Evolutionary conservation across 805 yeast genomes (phyloP).

Genomic region (Teunomyces lycoperdinae): DNA sequence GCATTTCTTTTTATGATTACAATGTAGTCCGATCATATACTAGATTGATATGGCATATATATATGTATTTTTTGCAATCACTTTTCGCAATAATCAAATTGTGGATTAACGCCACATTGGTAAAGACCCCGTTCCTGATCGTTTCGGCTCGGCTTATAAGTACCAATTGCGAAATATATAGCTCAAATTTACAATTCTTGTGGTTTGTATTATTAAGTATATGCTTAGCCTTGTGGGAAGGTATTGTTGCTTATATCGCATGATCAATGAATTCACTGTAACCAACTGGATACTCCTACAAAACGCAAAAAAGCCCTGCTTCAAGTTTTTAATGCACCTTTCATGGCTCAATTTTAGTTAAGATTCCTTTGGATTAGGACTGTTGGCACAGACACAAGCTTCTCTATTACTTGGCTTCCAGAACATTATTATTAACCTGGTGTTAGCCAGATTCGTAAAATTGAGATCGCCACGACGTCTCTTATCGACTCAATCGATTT

Average conservation of each 20-base stretch:
- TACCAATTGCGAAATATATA: background rate
- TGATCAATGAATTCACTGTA: too few species aligned
- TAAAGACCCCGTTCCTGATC: background rate
- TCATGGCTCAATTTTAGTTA: too few species aligned
- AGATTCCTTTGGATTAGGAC: too few species aligned
- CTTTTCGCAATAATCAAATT: background rate
- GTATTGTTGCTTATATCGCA: too few species aligned
- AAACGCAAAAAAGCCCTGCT: background rate
- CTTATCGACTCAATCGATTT: background rate
- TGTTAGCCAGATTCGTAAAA: background rate
- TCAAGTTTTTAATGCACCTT: too few species aligned
- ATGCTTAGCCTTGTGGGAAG: background rate
- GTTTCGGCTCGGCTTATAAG: background rate
- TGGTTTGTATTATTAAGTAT: background rate
- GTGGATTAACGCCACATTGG: constrained; percentile 2
- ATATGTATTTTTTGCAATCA: background rate
- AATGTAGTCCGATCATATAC: background rate
- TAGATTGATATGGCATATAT: too few species aligned
- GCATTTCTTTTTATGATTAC: background rate
- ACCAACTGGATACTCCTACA: background rate
- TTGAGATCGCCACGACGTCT: background rate
- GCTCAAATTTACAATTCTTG: background rate
- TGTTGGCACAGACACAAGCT: too few species aligned
- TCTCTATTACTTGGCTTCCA: background rate
- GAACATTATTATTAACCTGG: background rate